Conservation (phyloP, 2,329 filamentous ascomycete genomes). For the Sporothrix protearum region DNA sequence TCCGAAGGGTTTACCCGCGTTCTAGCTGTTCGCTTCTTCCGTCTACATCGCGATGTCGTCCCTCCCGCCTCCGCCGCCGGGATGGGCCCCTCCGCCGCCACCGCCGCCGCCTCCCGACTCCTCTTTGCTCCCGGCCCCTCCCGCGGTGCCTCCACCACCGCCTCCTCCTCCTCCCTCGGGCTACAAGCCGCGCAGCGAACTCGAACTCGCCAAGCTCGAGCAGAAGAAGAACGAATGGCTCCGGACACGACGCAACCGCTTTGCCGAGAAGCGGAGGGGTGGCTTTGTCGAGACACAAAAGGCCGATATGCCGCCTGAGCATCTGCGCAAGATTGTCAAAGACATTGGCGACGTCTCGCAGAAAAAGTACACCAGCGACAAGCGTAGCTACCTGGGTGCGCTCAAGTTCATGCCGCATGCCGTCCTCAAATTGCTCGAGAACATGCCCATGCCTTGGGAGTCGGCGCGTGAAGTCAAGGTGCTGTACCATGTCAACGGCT, state of each 20-base stretch:
- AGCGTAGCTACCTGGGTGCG: conserved; percentile 93
- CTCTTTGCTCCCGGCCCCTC: conserved; percentile 52
- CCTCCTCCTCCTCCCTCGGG: conserved; percentile 65
- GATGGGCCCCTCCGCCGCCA: conserved; percentile 50
- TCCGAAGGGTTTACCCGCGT: neutral
- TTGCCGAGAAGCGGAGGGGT: conserved; percentile 93
- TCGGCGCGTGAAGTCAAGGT: conserved; percentile 95
- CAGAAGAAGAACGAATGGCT: conserved; percentile 99
- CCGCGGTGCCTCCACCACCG: conserved; percentile 58
- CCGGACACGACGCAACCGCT: conserved; percentile 82
- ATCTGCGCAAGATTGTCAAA: conserved; percentile 95
- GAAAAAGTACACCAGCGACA: conserved; percentile 98
- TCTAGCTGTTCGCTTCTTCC: neutral
- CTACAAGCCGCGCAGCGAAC: conserved; percentile 74
- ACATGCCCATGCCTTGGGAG: conserved; percentile 99
- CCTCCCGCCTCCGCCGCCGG: conserved; percentile 50
- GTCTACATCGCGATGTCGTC: conserved; percentile 26
- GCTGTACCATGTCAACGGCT: conserved; percentile 96
- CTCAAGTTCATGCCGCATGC: conserved; percentile 99
- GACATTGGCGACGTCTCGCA: conserved; percentile 99
- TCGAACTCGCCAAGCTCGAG: conserved; percentile 87
- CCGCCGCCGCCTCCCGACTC: conserved; percentile 47
- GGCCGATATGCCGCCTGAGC: conserved; percentile 96
- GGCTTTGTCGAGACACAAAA: conserved; percentile 98
- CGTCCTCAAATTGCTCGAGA: conserved; percentile 93